These are phyloP conservation scores for Mycena sp. DNA, from an alignment of 1,284 basidiomycete genomes.

Conservation along the genomic window DNA sequence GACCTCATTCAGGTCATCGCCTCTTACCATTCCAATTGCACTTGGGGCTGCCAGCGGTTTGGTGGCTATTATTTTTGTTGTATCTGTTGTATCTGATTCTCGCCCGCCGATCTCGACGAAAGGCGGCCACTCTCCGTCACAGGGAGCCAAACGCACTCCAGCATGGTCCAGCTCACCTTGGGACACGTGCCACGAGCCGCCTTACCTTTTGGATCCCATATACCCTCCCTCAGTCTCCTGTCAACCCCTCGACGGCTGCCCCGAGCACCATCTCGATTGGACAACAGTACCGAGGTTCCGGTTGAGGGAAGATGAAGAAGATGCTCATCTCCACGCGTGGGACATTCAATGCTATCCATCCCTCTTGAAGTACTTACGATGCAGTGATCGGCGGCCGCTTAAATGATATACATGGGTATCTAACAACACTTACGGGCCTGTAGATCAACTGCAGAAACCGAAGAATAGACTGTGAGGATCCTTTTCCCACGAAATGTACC, in stretches of 20 bases:
- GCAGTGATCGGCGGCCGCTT: no score
- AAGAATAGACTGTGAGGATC: not conserved
- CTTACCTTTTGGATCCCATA: conserved; percentile 27
- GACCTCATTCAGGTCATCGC: not conserved
- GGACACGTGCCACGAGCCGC: conserved; percentile 19
- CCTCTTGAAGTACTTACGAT: no score
- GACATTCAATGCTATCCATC: not conserved
- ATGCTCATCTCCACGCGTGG: not conserved
- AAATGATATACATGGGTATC: no score
- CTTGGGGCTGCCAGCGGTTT: conserved; percentile 3
- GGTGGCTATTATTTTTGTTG: not conserved
- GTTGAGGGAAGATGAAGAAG: not conserved
- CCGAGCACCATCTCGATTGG: conserved; percentile 25
- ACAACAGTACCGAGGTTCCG: conserved; percentile 13
- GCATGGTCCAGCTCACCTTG: not conserved
- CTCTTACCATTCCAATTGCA: conserved; percentile 12
- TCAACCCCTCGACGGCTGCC: conserved; percentile 15
- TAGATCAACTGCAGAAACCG: no score
- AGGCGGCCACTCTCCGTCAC: not conserved
- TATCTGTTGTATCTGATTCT: not conserved
- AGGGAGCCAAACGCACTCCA: conserved; percentile 1
- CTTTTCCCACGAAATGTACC: not conserved
- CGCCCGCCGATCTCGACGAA: not conserved
- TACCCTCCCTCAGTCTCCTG: conserved; percentile 11
- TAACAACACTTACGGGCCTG: no score